These are phyloP conservation scores for Xylariales sp. DNA, from an alignment of 2,329 filamentous ascomycete species.

Conservation along the genomic window DNA sequence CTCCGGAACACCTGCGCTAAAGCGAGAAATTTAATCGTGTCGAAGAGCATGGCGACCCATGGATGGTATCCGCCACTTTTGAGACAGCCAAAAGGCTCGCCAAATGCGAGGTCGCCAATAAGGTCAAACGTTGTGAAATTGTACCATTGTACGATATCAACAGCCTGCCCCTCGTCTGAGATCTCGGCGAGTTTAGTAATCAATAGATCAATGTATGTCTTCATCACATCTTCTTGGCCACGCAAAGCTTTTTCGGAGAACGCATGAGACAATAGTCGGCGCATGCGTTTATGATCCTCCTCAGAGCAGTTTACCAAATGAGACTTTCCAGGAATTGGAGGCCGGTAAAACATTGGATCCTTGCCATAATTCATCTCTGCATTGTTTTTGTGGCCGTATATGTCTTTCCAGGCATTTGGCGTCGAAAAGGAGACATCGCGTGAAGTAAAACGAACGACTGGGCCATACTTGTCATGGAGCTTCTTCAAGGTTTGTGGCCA, in stretches of 20 bases:
- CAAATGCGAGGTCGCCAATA: slow-evolving; percentile 4
- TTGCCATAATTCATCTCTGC: no score
- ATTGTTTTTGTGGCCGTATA: no score
- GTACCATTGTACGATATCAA: slow-evolving; percentile 2
- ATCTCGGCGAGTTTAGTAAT: neutral
- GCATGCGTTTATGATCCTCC: slow-evolving; percentile 9
- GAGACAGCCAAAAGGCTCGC: slow-evolving; percentile 3
- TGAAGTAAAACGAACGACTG: no score
- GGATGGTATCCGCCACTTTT: neutral
- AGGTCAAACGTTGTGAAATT: slow-evolving; percentile 5
- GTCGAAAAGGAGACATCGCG: no score
- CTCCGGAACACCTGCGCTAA: neutral
- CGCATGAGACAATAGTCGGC: slow-evolving; percentile 9
- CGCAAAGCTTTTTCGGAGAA: slow-evolving; percentile 12
- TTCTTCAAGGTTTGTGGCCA: no score
- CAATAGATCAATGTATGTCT: slow-evolving; percentile 10
- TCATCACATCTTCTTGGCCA: slow-evolving; percentile 13
- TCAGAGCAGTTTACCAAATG: no score
- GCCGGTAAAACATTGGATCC: no score
- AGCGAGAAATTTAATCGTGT: neutral
- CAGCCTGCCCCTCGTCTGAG: neutral
- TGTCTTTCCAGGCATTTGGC: no score
- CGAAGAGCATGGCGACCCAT: slow-evolving; percentile 3
- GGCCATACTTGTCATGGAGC: no score
- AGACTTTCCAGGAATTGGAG: no score